Evolutionary conservation across 306 rosid species (phyloP).

Genomic region (Begonia fuchsioides): DNA sequence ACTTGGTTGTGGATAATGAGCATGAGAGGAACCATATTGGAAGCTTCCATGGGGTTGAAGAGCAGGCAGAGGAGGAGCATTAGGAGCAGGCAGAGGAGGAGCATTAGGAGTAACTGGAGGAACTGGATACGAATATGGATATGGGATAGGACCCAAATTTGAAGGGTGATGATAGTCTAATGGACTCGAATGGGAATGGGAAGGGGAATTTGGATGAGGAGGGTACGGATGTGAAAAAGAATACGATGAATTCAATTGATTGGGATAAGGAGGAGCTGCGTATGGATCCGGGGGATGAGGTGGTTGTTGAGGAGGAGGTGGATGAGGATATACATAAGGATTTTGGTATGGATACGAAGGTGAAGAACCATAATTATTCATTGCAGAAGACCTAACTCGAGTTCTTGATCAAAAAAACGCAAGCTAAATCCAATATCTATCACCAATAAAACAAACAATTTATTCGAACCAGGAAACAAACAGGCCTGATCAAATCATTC

Average conservation of each 20-base stretch:
- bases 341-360: constrained; percentile 25
- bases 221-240: constrained; percentile 23
- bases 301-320: constrained; percentile 19
- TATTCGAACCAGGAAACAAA: no score
- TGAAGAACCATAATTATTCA: constrained; percentile 40
- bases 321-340: constrained; percentile 25
- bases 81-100: no score
- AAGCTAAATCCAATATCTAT: neutral
- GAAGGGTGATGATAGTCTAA: constrained; percentile 11
- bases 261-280: constrained; percentile 10
- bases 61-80: constrained; percentile 32
- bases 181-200: constrained; percentile 1
- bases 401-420: neutral
- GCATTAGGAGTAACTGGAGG: constrained; percentile 14
- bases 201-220: constrained; percentile 17
- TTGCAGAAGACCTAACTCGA: constrained; percentile 5
- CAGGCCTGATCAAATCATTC: no score
- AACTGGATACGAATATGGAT: constrained; percentile 26
- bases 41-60: constrained; percentile 39
- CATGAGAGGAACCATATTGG: constrained; percentile 36
- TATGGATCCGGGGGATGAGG: constrained; percentile 11
- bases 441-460: neutral
- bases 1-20: constrained; percentile 26
- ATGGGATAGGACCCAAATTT: constrained; percentile 13
- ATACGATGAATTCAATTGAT: constrained; percentile 3